Evolutionary conservation across 2,329 filamentous ascomycete species (phyloP), one percentile per base, ranked within the genome.

Genomic region (Paecilomyces niveus): DNA sequence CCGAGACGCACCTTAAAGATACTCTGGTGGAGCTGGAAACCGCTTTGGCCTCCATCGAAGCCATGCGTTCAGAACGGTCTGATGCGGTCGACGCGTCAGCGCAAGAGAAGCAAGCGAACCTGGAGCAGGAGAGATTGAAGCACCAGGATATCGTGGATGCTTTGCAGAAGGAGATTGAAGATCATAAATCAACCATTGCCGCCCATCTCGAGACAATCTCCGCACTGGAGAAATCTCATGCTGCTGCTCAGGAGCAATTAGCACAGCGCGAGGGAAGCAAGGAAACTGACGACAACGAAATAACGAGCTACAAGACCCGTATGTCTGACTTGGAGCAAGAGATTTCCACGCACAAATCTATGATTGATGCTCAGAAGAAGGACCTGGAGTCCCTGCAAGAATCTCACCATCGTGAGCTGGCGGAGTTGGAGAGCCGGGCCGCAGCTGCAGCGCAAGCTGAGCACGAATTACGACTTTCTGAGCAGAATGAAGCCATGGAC

Each of bases 21-120:
- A 92, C 87, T 0, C 88, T 96, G 55, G 77, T 81, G 22, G 85
- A 91, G 54, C 83, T 97, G 1, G 89, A 96, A 71, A 73, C 79
- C n/a, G 82, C 84, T 24, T 79, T 85, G 59, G 79, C 82, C 39
- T 80, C 81, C 22, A 74, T 85, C 10, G 78, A 81, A 57, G 69
- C 76, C 22, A 69, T 80, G 68, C 75, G 72, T 53, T 68, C 68
- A 49, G 72, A 80, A 62, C 75, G 80, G 8, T 68, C 72, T 18
- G 62, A 63, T 55, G 64, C 64, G 26, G 67, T 68, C 24, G 67
- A 72, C 53, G 62, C 65, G 3, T 66, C 67, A 21, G 63, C 66
- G 1, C 62, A 65, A 51, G 71, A 74, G n/a, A 74, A 70, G 59
- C 74, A 72, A 18, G 68, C 65, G 8, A 74, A 78, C 13, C 72